Evolutionary conservation across 2,329 filamentous ascomycete genomes (phyloP).

Genomic region (Alternaria sp.): DNA sequence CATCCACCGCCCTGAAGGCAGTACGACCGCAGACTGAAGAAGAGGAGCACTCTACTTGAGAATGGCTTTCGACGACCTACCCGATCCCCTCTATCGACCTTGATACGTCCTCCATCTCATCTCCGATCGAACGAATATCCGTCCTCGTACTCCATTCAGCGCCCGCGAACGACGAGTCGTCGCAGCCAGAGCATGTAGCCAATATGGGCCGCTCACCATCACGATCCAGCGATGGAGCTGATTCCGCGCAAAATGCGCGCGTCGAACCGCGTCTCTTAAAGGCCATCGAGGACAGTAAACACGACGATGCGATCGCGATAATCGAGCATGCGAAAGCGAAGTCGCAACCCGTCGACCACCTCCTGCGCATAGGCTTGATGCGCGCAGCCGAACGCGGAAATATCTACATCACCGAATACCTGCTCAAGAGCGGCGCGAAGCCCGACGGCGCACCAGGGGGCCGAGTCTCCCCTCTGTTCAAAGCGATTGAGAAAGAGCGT

Average conservation of each 20-base stretch:
- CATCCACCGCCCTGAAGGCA: slow-evolving; percentile 10
- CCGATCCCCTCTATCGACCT: slow-evolving; percentile 9
- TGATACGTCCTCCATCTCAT: slow-evolving; percentile 14
- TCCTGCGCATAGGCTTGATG: slow-evolving; percentile 46
- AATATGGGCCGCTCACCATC: slow-evolving; percentile 45
- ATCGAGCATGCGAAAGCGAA: slow-evolving; percentile 44
- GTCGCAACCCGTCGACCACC: slow-evolving; percentile 41
- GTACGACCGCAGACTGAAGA: slow-evolving; percentile 5
- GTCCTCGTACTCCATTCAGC: background rate
- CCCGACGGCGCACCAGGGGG: slow-evolving; percentile 43
- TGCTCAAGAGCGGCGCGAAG: slow-evolving; percentile 43
- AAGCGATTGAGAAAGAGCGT: slow-evolving; percentile 42
- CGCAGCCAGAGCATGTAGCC: slow-evolving; percentile 17
- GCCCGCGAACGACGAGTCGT: slow-evolving; percentile 5
- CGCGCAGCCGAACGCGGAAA: slow-evolving; percentile 45
- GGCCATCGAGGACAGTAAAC: slow-evolving; percentile 41
- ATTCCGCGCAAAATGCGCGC: slow-evolving; percentile 34
- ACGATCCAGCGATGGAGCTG: slow-evolving; percentile 45
- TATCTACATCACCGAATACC: slow-evolving; percentile 37
- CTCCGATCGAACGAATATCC: slow-evolving; percentile 7
- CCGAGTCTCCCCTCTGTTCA: slow-evolving; percentile 38
- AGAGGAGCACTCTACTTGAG: background rate
- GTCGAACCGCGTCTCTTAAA: slow-evolving; percentile 46
- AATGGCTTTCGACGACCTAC: slow-evolving; percentile 13
- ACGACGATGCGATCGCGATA: slow-evolving; percentile 42